phyloP scores from a whole-genome alignment of 2,329 filamentous ascomycete species.

The Escovopsis sp. region DNA sequence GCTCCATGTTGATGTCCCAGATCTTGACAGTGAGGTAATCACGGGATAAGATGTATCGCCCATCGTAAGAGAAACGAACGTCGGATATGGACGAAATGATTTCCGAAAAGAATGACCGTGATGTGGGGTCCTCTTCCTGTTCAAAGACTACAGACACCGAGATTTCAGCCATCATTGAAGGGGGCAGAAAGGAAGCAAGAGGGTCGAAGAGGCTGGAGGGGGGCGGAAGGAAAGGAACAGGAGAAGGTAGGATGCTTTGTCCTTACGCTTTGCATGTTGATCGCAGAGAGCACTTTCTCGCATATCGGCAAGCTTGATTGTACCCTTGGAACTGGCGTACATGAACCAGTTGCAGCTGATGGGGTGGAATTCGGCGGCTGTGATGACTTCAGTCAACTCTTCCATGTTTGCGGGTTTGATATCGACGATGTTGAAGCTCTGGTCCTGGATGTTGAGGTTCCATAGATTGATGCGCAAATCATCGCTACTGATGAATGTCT shows the following conservation, averaged over 20 bases:
- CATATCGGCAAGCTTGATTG: conserved; percentile 98
- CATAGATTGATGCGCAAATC: conserved; percentile 95
- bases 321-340: conserved; percentile 98
- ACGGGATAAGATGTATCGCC: conserved; percentile 89
- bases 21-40: conserved; percentile 99
- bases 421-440: conserved; percentile 99
- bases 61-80: conserved; percentile 92
- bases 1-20: conserved; percentile 99
- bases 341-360: conserved; percentile 99
- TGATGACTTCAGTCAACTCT: conserved; percentile 96
- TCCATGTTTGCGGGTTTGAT: conserved; percentile 99
- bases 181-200: neutral
- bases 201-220: too few species aligned
- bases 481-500: conserved; percentile 98
- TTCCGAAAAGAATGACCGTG: conserved; percentile 98
- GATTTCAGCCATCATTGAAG: neutral
- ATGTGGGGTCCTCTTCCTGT: conserved; percentile 92
- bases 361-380: conserved; percentile 93
- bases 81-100: conserved; percentile 99
- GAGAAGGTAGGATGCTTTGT: neutral
- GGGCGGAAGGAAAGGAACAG: too few species aligned
- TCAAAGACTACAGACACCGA: conserved; percentile 60
- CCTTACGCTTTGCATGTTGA: conserved; percentile 78
- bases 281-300: conserved; percentile 92
- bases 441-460: conserved; percentile 98